phyloP scores from a whole-genome alignment of 306 rosid genomes.

The Prunus kanzakura region DNA sequence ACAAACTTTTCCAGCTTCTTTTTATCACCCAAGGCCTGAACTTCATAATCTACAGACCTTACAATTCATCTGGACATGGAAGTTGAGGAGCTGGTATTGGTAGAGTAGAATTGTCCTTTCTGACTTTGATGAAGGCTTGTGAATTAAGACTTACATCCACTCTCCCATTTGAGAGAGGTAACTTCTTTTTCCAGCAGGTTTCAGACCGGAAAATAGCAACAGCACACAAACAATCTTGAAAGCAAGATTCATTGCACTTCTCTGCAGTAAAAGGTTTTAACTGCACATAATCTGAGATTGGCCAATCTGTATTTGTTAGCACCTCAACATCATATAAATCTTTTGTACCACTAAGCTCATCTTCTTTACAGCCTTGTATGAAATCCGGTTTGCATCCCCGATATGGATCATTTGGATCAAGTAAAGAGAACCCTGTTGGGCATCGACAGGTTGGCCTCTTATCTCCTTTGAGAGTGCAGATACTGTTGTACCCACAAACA shows the following conservation, averaged over 20 bases:
- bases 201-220: constrained; percentile 15
- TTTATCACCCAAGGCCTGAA: constrained; percentile 5
- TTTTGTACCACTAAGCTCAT: not conserved
- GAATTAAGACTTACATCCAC: not conserved
- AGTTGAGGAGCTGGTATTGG: too few relatives aligned
- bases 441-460: constrained; percentile 33
- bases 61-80: too few relatives aligned
- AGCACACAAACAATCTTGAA: constrained; percentile 35
- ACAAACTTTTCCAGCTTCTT: constrained; percentile 7
- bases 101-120: not conserved
- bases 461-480: constrained; percentile 27
- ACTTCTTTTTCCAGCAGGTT: constrained; percentile 43
- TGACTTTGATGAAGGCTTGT: constrained; percentile 19
- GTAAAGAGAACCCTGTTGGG: constrained; percentile 19
- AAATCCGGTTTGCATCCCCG: constrained; percentile 25
- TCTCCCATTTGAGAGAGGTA: constrained; percentile 46
- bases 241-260: constrained; percentile 27
- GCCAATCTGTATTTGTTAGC: constrained; percentile 31
- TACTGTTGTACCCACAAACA: constrained; percentile 48
- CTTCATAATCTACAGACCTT: constrained; percentile 6
- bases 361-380: constrained; percentile 29
- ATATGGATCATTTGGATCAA: constrained; percentile 23
- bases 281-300: constrained; percentile 14
- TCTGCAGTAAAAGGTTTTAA: constrained; percentile 8
- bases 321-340: constrained; percentile 19